Evolutionary conservation across 495 filamentous ascomycete genomes (phyloP).

Genomic region (Letharia lupina): DNA sequence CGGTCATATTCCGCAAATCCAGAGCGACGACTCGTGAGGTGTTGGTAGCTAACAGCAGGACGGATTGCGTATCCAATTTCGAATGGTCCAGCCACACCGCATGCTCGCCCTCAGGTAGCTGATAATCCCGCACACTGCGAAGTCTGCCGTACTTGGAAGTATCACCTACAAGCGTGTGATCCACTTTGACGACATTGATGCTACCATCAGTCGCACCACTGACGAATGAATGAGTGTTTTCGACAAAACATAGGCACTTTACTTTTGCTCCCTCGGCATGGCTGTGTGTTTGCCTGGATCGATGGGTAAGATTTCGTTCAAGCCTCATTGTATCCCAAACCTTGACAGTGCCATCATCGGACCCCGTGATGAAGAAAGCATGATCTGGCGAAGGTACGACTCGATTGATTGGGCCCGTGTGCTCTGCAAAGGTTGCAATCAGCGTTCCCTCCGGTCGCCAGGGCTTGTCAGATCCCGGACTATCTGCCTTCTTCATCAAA

Average conservation of each 20-base stretch:
- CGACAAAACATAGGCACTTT: constrained; percentile 76
- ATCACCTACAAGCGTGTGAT: constrained; percentile 53
- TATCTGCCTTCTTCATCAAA: constrained; percentile 50
- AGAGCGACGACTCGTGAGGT: constrained; percentile 72
- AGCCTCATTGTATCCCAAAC: constrained; percentile 88
- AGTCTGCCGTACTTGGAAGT: constrained; percentile 69
- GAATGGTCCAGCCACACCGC: constrained; percentile 91
- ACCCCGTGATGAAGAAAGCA: constrained; percentile 85
- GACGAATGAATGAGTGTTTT: constrained; percentile 88
- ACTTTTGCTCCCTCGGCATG: constrained; percentile 64
- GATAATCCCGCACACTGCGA: constrained; percentile 67
- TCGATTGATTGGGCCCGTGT: constrained; percentile 72
- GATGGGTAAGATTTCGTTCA: constrained; percentile 79
- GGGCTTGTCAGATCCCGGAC: constrained; percentile 41
- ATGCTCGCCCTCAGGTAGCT: constrained; percentile 64
- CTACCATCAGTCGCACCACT: constrained; percentile 86
- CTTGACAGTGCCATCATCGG: constrained; percentile 85
- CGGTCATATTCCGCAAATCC: constrained; percentile 79
- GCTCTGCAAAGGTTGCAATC: constrained; percentile 82
- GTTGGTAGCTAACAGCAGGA: constrained; percentile 80
- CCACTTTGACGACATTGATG: constrained; percentile 80
- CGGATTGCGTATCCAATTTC: constrained; percentile 69
- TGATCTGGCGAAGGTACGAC: constrained; percentile 84
- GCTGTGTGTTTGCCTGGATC: constrained; percentile 78
- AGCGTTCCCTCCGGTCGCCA: constrained; percentile 83